A percentile compares a stretch with the other conserved stretches of the same genome.
Conservation (phyloP, 768 basidiomycete genomes). For the Dendrothele bispora region DNA sequence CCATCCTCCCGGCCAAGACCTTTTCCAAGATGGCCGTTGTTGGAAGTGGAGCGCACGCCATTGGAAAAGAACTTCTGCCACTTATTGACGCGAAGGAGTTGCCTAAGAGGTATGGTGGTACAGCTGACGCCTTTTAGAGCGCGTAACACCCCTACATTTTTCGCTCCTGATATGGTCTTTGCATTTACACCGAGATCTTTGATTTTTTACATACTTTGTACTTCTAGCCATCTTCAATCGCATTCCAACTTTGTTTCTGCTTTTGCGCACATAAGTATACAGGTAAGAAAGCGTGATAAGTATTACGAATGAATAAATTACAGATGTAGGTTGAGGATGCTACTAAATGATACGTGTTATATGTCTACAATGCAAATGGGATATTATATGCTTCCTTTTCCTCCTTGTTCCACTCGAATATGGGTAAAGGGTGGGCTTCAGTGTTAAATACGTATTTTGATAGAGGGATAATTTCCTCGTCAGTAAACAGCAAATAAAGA, state of each 20-base stretch:
- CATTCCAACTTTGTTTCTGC: too few species aligned
- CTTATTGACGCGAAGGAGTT: slow-evolving; percentile 57
- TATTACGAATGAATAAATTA: too few species aligned
- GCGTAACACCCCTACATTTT: too few species aligned
- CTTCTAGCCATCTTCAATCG: too few species aligned
- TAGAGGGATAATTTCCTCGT: slow-evolving; percentile 50
- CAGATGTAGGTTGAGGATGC: too few species aligned
- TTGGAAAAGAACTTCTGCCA: slow-evolving; percentile 60
- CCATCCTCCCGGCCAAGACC: slow-evolving; percentile 70
- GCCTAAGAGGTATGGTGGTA: slow-evolving; percentile 72
- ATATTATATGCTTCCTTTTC: slow-evolving; percentile 49
- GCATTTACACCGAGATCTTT: too few species aligned
- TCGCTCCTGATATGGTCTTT: too few species aligned
- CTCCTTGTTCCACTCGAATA: slow-evolving; percentile 57
- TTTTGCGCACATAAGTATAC: too few species aligned
- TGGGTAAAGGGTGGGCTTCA: slow-evolving; percentile 71
- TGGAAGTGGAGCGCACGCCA: slow-evolving; percentile 57
- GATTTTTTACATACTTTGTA: too few species aligned
- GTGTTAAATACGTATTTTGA: slow-evolving; percentile 65
- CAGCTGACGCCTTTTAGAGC: slow-evolving; percentile 52
- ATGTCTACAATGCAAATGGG: too few species aligned
- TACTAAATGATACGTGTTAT: too few species aligned
- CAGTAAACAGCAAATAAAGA: slow-evolving; percentile 63
- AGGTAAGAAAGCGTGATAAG: too few species aligned
- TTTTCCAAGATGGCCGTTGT: slow-evolving; percentile 81